Conservation (phyloP, 2,329 filamentous ascomycete species). For the Pseudogymnoascus sp. region DNA sequence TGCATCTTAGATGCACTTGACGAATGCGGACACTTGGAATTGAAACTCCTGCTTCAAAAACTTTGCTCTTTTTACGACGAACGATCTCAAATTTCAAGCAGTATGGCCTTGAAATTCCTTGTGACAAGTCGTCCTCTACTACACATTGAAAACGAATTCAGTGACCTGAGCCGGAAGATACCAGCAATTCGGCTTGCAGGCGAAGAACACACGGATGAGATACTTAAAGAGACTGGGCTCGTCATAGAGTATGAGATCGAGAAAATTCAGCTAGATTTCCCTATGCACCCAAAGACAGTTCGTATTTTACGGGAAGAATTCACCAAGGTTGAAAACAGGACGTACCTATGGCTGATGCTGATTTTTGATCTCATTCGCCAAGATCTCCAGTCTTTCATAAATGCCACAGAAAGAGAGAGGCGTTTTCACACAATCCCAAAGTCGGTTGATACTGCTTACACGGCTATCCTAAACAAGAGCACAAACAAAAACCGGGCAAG, state of each 20-base stretch:
- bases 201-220: slow-evolving; percentile 30
- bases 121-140: slow-evolving; percentile 32
- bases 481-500: slow-evolving; percentile 20
- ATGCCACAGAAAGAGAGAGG: slow-evolving; percentile 17
- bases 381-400: slow-evolving; percentile 18
- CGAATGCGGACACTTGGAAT: slow-evolving; percentile 27
- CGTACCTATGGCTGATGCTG: slow-evolving; percentile 16
- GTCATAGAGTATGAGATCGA: slow-evolving; percentile 28
- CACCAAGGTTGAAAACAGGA: slow-evolving; percentile 15
- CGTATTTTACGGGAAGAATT: neutral
- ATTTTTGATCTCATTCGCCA: slow-evolving; percentile 20
- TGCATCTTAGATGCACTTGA: slow-evolving; percentile 36
- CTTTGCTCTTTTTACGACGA: slow-evolving; percentile 3
- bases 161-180: slow-evolving; percentile 16
- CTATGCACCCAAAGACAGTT: neutral
- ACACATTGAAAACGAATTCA: slow-evolving; percentile 24
- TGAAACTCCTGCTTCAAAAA: slow-evolving; percentile 17
- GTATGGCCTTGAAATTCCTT: slow-evolving; percentile 27
- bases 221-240: slow-evolving; percentile 30
- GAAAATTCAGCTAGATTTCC: too few species aligned
- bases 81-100: neutral
- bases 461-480: slow-evolving; percentile 29
- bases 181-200: slow-evolving; percentile 30
- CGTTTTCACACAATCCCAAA: slow-evolving; percentile 13
- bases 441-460: slow-evolving; percentile 30